Percentiles rank a stretch among this genome's conserved stretches.
phyloP scores from a whole-genome alignment of 371 early-diverging fungal genomes.

The Apophysomyces variabilis region DNA sequence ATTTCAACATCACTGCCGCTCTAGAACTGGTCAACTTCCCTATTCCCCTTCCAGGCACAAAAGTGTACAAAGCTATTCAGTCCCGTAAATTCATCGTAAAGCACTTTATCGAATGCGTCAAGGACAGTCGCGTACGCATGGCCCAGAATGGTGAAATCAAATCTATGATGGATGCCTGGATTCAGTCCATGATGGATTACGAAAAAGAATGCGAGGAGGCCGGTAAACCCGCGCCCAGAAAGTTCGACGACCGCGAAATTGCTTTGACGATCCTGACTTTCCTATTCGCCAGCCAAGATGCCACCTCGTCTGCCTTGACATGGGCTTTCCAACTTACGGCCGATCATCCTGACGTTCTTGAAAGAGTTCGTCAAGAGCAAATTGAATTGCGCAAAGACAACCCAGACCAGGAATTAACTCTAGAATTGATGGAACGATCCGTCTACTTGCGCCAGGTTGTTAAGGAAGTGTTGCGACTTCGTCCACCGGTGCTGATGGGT shows the following conservation, averaged over 20 bases:
- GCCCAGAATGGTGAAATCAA: constrained; percentile 38
- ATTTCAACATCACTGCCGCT: constrained; percentile 60
- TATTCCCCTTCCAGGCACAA: constrained; percentile 58
- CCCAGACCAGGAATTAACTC: constrained; percentile 30
- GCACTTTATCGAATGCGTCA: constrained; percentile 48
- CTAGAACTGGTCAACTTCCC: constrained; percentile 63
- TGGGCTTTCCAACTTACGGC: constrained; percentile 58
- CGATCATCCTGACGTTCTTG: constrained; percentile 54
- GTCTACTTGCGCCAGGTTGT: constrained; percentile 52
- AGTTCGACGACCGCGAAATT: constrained; percentile 52
- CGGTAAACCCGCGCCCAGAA: constrained; percentile 49
- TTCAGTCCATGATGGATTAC: constrained; percentile 43
- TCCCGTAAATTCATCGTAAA: constrained; percentile 59
- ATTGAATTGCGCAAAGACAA: constrained; percentile 37
- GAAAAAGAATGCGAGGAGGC: constrained; percentile 38
- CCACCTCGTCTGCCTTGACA: constrained; percentile 57
- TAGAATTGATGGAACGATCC: constrained; percentile 50
- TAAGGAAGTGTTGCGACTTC: constrained; percentile 54
- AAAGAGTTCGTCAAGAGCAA: constrained; percentile 50
- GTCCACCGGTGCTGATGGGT: constrained; percentile 59
- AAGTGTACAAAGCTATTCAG: constrained; percentile 57
- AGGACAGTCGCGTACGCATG: constrained; percentile 48
- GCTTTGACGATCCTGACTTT: constrained; percentile 55
- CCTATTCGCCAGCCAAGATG: constrained; percentile 58
- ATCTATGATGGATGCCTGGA: constrained; percentile 58